Evolutionary conservation across 176 grass and related monocot genomes (phyloP).

Genomic region (Oryza brachyantha): DNA sequence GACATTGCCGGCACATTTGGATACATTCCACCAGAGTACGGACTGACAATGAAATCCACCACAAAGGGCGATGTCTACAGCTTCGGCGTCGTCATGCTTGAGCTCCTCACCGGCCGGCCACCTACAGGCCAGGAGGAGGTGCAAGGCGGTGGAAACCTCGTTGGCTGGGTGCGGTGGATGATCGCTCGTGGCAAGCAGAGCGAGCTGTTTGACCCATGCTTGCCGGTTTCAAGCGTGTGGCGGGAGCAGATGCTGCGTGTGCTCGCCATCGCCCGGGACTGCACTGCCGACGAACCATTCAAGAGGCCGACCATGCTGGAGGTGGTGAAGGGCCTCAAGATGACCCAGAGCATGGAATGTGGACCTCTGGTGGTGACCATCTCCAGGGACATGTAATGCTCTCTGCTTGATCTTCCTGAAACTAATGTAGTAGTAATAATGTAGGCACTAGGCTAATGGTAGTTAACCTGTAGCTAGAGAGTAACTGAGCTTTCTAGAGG

Average conservation of each 20-base stretch:
- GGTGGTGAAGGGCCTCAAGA: constrained; percentile 75
- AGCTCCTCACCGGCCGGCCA: constrained; percentile 81
- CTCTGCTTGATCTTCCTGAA: not conserved
- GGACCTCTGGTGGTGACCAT: constrained; percentile 46
- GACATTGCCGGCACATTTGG: constrained; percentile 90
- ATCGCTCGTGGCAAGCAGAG: constrained; percentile 37
- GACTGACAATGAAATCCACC: constrained; percentile 80
- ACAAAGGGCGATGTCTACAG: constrained; percentile 89
- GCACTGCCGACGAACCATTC: constrained; percentile 78
- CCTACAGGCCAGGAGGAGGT: constrained; percentile 85
- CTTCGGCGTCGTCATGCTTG: constrained; percentile 89
- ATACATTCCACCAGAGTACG: constrained; percentile 88
- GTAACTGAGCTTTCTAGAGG: not conserved
- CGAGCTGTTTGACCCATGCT: constrained; percentile 73
- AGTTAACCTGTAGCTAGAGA: constrained; percentile 12
- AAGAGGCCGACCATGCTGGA: constrained; percentile 89
- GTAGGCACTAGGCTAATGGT: constrained; percentile 19
- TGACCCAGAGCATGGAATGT: constrained; percentile 52
- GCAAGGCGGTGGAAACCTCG: constrained; percentile 88
- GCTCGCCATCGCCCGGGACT: constrained; percentile 56
- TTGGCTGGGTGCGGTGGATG: constrained; percentile 94
- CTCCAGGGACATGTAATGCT: constrained; percentile 16
- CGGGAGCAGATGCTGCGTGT: constrained; percentile 66
- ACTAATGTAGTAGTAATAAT: constrained; percentile 18
- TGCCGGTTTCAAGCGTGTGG: constrained; percentile 45